These are phyloP conservation scores for Fomitopsis serialis DNA, from an alignment of 768 basidiomycete species.

Conservation along the genomic window DNA sequence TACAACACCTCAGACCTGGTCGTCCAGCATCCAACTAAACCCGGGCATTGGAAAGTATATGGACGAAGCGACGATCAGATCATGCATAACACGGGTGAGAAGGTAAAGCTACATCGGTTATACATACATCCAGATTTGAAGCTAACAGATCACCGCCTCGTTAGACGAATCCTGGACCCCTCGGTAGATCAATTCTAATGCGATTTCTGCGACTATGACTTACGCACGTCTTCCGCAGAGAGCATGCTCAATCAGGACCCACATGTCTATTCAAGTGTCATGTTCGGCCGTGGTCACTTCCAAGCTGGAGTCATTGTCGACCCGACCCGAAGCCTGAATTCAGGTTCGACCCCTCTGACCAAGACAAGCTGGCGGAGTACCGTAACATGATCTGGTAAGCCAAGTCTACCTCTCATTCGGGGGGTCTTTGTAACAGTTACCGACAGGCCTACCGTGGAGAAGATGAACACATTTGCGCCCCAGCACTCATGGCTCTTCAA, in stretches of 20 bases:
- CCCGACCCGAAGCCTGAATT: constrained; percentile 29
- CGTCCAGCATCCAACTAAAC: constrained; percentile 34
- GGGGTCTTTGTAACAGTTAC: no score
- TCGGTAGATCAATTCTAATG: not conserved
- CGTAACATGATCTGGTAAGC: constrained; percentile 31
- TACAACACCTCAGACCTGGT: constrained; percentile 40
- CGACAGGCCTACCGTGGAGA: no score
- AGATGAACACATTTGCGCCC: no score
- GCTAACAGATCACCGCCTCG: no score
- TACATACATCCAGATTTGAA: not conserved
- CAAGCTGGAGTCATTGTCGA: constrained; percentile 36
- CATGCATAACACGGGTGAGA: constrained; percentile 37
- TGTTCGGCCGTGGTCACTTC: constrained; percentile 37
- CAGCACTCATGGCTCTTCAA: no score
- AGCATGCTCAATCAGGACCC: constrained; percentile 30
- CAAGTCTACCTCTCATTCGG: no score
- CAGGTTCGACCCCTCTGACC: constrained; percentile 23
- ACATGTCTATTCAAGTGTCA: constrained; percentile 25
- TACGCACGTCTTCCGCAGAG: constrained; percentile 17
- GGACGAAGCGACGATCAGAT: constrained; percentile 44
- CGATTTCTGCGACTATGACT: no score
- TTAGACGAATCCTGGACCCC: not conserved
- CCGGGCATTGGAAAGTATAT: constrained; percentile 29
- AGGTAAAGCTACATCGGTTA: constrained; percentile 17
- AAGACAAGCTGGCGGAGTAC: constrained; percentile 25